A percentile compares a stretch with the other conserved stretches of the same genome.
Evolutionary conservation across 352 stramenopile genomes (phyloP).

Genomic region (Globisporangium echinulatum): DNA sequence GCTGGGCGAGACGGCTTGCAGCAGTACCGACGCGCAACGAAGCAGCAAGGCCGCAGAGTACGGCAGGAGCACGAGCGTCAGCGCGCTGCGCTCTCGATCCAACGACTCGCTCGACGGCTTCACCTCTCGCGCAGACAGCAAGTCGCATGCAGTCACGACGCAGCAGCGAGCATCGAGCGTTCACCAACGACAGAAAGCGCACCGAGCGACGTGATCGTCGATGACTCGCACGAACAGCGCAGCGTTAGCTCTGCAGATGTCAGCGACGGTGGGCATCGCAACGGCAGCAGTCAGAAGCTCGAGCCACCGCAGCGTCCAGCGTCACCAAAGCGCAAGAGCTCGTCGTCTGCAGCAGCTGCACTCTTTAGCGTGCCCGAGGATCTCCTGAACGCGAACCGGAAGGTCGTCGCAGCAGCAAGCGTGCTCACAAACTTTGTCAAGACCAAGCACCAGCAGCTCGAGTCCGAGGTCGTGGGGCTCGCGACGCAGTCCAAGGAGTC

Average conservation of each 20-base stretch:
- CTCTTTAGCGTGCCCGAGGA: slow-evolving; percentile 16
- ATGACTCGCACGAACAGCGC: neutral
- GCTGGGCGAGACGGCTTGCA: too few relatives aligned
- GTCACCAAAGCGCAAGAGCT: slow-evolving; percentile 4
- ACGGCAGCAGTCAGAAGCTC: too few relatives aligned
- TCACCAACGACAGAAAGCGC: too few relatives aligned
- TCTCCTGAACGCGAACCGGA: slow-evolving; percentile 18
- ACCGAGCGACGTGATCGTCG: too few relatives aligned
- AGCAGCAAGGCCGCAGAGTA: neutral
- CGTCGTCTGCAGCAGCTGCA: neutral
- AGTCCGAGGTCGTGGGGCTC: slow-evolving; percentile 29
- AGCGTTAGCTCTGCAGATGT: neutral
- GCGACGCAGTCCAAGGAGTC: slow-evolving; percentile 34
- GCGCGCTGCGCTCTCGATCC: slow-evolving; percentile 12
- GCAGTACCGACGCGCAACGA: neutral
- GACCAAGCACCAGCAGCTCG: slow-evolving; percentile 27
- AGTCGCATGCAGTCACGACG: too few relatives aligned
- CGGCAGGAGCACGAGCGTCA: slow-evolving; percentile 4
- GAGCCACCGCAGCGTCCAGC: too few relatives aligned
- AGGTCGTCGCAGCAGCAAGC: slow-evolving; percentile 23
- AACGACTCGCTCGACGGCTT: slow-evolving; percentile 12
- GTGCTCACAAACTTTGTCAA: slow-evolving; percentile 35
- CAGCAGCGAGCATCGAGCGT: too few relatives aligned
- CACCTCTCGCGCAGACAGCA: too few relatives aligned
- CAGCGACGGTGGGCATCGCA: neutral